Conservation (phyloP, 768 basidiomycete species). For the Mycena capillaripes region DNA sequence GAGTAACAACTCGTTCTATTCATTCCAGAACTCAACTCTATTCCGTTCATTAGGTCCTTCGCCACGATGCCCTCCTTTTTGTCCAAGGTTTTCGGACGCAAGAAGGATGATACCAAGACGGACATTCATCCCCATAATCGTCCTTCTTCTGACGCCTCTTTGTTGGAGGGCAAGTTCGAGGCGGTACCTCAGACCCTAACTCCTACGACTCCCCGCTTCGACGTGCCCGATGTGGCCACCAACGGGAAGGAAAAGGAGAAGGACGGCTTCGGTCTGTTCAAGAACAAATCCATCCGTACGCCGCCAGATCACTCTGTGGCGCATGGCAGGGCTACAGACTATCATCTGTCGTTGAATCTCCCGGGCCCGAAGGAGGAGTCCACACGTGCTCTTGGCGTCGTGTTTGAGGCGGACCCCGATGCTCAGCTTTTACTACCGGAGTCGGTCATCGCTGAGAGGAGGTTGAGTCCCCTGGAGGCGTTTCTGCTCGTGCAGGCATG, state of each 20-base stretch:
- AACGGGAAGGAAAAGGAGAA: constrained; percentile 58
- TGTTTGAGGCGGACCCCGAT: constrained; percentile 73
- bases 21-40: constrained; percentile 28
- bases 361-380: constrained; percentile 64
- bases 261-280: constrained; percentile 67
- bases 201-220: constrained; percentile 55
- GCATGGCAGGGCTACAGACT: constrained; percentile 48
- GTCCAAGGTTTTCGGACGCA: constrained; percentile 33
- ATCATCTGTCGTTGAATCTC: constrained; percentile 75
- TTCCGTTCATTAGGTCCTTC: constrained; percentile 5
- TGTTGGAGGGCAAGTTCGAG: constrained; percentile 84
- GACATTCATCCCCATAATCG: constrained; percentile 55
- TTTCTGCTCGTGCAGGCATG: constrained; percentile 76
- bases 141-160: constrained; percentile 56
- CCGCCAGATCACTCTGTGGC: constrained; percentile 41
- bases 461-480: constrained; percentile 73
- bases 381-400: constrained; percentile 64
- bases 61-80: constrained; percentile 33
- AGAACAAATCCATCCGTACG: constrained; percentile 56
- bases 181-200: constrained; percentile 68
- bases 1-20: constrained; percentile 12
- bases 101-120: constrained; percentile 29
- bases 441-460: constrained; percentile 66
- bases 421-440: constrained; percentile 63
- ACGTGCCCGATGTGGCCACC: constrained; percentile 31